phyloP scores from a whole-genome alignment of 768 basidiomycete genomes.

The Mycena maculata region DNA sequence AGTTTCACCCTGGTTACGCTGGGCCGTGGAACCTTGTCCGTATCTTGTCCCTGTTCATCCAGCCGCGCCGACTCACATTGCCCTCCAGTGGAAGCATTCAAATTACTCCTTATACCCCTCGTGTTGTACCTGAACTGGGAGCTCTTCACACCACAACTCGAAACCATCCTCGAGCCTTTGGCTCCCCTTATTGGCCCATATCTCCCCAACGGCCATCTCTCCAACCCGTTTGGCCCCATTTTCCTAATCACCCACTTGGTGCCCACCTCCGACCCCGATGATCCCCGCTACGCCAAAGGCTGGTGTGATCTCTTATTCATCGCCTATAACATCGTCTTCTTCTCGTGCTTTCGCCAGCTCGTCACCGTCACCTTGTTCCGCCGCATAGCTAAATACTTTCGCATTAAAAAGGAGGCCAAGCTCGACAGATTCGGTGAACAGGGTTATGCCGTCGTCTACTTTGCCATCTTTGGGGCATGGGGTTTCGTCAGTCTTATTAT shows the following conservation, averaged over 20 bases:
- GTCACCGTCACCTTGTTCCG: constrained; percentile 72
- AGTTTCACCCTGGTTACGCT: constrained; percentile 63
- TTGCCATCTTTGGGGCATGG: constrained; percentile 72
- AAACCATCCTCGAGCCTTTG: constrained; percentile 24
- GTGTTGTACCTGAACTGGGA: constrained; percentile 77
- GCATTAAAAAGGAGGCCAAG: constrained; percentile 75
- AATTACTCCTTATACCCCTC: constrained; percentile 70
- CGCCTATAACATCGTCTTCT: constrained; percentile 86
- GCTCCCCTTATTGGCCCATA: constrained; percentile 48
- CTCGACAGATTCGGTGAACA: constrained; percentile 92
- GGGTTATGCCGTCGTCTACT: constrained; percentile 88
- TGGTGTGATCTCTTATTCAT: constrained; percentile 84
- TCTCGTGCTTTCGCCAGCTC: constrained; percentile 86
- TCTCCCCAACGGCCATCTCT: constrained; percentile 53
- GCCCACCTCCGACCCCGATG: constrained; percentile 60
- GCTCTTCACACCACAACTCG: constrained; percentile 50
- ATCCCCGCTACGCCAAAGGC: constrained; percentile 77
- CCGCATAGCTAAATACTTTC: constrained; percentile 76
- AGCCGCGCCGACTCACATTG: background rate
- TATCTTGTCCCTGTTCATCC: constrained; percentile 18
- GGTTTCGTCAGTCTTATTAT: constrained; percentile 73
- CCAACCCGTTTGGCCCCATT: constrained; percentile 81
- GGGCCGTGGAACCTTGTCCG: constrained; percentile 82
- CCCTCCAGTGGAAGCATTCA: constrained; percentile 68
- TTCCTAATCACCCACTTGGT: constrained; percentile 80